phyloP scores from a whole-genome alignment of 2,329 filamentous ascomycete genomes.

The Tolypocladium pustulatum region DNA sequence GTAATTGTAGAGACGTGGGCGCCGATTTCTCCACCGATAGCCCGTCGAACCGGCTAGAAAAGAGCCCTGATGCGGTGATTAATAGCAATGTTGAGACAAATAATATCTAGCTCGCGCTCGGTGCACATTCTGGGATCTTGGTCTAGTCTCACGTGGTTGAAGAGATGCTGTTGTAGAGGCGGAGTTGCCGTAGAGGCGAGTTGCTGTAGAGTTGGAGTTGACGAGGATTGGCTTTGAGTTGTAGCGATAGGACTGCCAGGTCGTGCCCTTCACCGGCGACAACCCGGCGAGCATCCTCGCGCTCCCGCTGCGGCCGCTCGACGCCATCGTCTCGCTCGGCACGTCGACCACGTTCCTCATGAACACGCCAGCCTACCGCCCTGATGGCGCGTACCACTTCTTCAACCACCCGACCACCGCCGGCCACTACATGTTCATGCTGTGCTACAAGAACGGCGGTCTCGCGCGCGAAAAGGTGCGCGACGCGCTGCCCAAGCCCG shows the following conservation, averaged over 20 bases:
- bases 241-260: slow-evolving; percentile 61
- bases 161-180: too few relatives aligned
- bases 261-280: slow-evolving; percentile 87
- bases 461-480: slow-evolving; percentile 85
- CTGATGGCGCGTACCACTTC: slow-evolving; percentile 88
- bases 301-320: slow-evolving; percentile 73
- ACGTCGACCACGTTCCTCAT: slow-evolving; percentile 97
- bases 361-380: slow-evolving; percentile 85
- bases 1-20: too few relatives aligned
- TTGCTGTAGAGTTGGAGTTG: too few relatives aligned
- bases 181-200: too few relatives aligned
- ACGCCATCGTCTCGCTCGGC: slow-evolving; percentile 89
- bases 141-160: too few relatives aligned
- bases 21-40: too few relatives aligned
- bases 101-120: too few relatives aligned
- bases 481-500: slow-evolving; percentile 57
- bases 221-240: too few relatives aligned
- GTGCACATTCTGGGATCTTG: too few relatives aligned
- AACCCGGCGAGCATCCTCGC: slow-evolving; percentile 93
- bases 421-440: slow-evolving; percentile 98
- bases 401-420: slow-evolving; percentile 93
- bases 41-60: too few relatives aligned
- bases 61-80: too few relatives aligned
- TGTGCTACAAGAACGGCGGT: slow-evolving; percentile 98
- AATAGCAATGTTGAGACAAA: too few relatives aligned